Evolutionary conservation across 225 moss, liverwort and hornwort species (phyloP).

Genomic region (Climacium dendroides): DNA sequence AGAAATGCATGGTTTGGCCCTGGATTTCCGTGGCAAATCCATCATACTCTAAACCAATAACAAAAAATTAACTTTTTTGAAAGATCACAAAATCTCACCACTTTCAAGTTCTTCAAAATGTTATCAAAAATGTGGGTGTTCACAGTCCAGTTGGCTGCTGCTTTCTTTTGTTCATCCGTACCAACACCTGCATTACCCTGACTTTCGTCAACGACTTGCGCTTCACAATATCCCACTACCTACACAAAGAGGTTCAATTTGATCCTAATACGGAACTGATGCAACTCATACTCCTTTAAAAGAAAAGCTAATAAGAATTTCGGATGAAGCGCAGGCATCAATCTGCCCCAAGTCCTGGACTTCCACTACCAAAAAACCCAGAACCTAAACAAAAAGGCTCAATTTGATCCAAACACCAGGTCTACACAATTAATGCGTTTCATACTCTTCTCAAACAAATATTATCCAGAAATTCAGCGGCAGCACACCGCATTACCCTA

Average conservation of each 20-base stretch:
- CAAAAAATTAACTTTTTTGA: too few relatives aligned
- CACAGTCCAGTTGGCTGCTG: constrained; percentile 70
- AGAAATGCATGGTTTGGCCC: background rate
- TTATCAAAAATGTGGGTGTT: constrained; percentile 81
- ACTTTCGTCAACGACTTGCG: background rate
- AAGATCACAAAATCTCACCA: constrained; percentile 21
- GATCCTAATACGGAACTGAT: background rate
- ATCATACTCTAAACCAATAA: too few relatives aligned
- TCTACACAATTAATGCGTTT: background rate
- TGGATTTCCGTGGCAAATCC: background rate
- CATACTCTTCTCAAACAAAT: background rate
- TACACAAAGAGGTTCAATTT: background rate
- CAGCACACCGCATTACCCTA: background rate
- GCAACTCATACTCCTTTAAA: background rate
- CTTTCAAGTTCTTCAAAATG: constrained; percentile 80
- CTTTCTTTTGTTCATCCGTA: constrained; percentile 61
- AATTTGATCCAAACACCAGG: background rate
- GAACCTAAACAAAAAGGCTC: background rate
- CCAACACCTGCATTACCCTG: constrained; percentile 38
- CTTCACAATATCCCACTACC: background rate
- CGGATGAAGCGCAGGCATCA: background rate
- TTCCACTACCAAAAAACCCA: background rate
- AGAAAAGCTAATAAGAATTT: too few relatives aligned
- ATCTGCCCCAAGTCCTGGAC: background rate
- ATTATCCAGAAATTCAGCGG: background rate